Percentiles rank a stretch among this genome's conserved stretches.
phyloP scores from a whole-genome alignment of 2,329 filamentous ascomycete genomes.

The Calonectria ilicicola region DNA sequence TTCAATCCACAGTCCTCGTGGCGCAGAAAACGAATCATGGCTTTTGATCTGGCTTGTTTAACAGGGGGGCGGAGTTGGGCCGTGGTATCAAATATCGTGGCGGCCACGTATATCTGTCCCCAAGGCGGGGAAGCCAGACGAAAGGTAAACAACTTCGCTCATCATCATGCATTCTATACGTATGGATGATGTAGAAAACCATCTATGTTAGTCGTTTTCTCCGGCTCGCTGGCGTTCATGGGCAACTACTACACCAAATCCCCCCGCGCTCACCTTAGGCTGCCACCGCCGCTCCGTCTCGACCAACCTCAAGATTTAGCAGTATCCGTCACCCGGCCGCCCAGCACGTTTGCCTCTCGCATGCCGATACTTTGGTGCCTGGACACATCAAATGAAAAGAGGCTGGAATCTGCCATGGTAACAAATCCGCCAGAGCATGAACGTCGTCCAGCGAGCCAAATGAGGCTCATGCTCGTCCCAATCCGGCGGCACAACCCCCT shows the following conservation, averaged over 20 bases:
- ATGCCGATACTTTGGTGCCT: neutral
- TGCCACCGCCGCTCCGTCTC: neutral
- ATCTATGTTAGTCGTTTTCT: neutral
- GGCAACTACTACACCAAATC: neutral
- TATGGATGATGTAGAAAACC: no score
- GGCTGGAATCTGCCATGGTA: neutral
- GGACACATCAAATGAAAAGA: neutral
- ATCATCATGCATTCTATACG: neutral
- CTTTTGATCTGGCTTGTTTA: no score
- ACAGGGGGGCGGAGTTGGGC: neutral
- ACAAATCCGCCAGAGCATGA: neutral
- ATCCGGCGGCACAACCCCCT: constrained; percentile 35
- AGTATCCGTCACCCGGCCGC: neutral
- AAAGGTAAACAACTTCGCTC: neutral
- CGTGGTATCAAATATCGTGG: neutral
- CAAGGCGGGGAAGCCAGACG: neutral
- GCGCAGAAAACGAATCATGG: neutral
- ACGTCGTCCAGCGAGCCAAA: constrained; percentile 18
- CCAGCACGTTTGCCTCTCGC: neutral
- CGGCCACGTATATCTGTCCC: no score
- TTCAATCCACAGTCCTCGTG: neutral
- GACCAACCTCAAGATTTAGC: neutral
- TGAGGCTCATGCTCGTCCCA: constrained; percentile 35
- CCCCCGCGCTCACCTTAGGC: neutral
- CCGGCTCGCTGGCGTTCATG: no score